phyloP scores from a whole-genome alignment of 2,329 filamentous ascomycete species.

The Chaetomium olivaceum region DNA sequence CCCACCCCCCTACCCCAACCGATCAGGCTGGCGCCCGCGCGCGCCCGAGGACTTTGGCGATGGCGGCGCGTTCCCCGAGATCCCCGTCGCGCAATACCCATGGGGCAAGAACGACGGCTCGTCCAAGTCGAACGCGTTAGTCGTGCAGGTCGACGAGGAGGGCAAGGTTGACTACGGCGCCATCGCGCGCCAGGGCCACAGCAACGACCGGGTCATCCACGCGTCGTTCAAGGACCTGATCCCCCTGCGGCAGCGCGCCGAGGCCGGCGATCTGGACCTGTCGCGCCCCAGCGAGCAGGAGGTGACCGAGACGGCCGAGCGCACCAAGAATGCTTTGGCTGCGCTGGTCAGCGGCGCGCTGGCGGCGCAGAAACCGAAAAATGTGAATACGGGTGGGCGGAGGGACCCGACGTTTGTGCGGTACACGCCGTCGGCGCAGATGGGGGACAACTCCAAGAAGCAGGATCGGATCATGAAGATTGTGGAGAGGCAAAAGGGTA shows the following conservation, averaged over 20 bases:
- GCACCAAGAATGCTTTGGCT: conserved; percentile 83
- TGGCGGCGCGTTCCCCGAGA: conserved; percentile 93
- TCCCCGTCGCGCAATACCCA: conserved; percentile 91
- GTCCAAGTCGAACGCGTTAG: conserved; percentile 77
- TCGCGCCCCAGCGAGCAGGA: conserved; percentile 82
- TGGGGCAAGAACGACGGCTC: conserved; percentile 83
- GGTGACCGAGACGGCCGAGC: conserved; percentile 79
- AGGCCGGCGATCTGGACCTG: conserved; percentile 87
- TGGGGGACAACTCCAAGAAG: conserved; percentile 84
- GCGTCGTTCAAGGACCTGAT: conserved; percentile 97
- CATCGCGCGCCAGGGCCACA: conserved; percentile 86
- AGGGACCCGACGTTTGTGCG: conserved; percentile 90
- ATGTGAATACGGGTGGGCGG: conserved; percentile 76
- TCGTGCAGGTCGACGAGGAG: conserved; percentile 86
- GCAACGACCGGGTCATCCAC: conserved; percentile 81
- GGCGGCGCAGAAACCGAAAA: conserved; percentile 93
- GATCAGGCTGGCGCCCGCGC: conserved; percentile 87
- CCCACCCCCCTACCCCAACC: conserved; percentile 84
- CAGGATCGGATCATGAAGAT: conserved; percentile 98
- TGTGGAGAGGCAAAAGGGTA: conserved; percentile 75
- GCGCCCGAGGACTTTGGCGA: conserved; percentile 90
- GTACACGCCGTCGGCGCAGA: conserved; percentile 95
- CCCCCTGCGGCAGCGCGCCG: conserved; percentile 85
- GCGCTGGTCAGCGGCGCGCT: conserved; percentile 81
- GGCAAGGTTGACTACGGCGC: conserved; percentile 97